These are phyloP conservation scores for Conticribra guillardii DNA, from an alignment of 108 stramenopile genomes.

Conservation along the genomic window DNA sequence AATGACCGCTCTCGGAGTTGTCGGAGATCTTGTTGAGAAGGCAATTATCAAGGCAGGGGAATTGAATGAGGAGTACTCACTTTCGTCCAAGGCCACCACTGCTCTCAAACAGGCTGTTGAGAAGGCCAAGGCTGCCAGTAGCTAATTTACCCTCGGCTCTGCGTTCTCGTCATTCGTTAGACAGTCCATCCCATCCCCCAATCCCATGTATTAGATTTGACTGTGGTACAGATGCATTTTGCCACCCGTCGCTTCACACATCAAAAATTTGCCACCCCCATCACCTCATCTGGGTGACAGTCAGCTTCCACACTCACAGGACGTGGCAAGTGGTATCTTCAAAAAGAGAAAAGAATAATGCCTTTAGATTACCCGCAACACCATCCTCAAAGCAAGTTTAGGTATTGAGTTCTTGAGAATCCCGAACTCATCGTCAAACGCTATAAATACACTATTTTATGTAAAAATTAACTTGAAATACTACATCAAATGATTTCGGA, in stretches of 20 bases:
- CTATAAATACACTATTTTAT: neutral
- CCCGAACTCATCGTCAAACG: neutral
- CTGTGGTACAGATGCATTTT: no score
- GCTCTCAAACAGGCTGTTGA: conserved; percentile 72
- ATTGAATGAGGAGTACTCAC: conserved; percentile 86
- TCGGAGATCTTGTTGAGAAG: conserved; percentile 90
- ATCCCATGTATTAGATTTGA: neutral
- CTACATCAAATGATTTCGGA: no score
- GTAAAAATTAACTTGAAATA: no score
- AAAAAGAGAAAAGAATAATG: neutral
- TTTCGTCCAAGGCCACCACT: conserved; percentile 75
- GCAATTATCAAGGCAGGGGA: conserved; percentile 83
- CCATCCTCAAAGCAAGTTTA: neutral
- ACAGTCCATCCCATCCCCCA: neutral
- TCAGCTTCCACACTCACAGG: no score
- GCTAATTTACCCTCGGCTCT: neutral
- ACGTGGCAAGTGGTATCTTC: neutral
- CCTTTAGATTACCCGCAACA: neutral
- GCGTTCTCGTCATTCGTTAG: neutral
- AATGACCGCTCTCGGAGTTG: conserved; percentile 79
- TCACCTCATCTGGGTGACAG: no score
- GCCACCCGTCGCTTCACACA: no score
- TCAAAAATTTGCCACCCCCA: no score
- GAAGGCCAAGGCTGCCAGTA: conserved; percentile 68
- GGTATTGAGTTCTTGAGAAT: neutral